Base-by-base conservation (phyloP, 2,329 filamentous ascomycete genomes). In the Cercospora citrullina region DNA sequence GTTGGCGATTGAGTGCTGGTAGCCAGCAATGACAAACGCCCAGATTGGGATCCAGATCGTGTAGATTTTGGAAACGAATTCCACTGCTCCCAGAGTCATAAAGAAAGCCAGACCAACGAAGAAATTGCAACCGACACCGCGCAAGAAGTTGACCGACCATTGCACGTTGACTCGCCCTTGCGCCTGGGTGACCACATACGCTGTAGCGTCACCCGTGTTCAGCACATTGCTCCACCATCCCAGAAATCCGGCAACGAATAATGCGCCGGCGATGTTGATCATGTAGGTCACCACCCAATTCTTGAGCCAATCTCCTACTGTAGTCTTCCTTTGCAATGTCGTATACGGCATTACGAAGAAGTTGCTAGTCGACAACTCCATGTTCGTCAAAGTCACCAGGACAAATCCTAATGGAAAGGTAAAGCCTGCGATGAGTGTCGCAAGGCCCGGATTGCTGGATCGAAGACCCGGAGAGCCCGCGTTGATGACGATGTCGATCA, bases 11-110 rank as follows among this genome's bases (percentile, higher is more conserved):
- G 63, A 71, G 61, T 76, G 75, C 23, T 76, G 71, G 30, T 73
- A 75, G 0, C 82, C 84, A 0, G 86, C 77, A 1, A 81, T 81
- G 8, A 72, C 74, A 60, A 76, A 75, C 4, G 71, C 64, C 60
- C 69, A 73, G 18, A 75, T 64, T 2, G 72, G 72, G 26, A 71
- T 69, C 74, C 74, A 76, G 33, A 76, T 74, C 31, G 66, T 64
- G 58, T 72, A 72, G 62, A 74, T 66, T 60, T 75, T 76, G 55
- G 70, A 72, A 9, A 74, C 66, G 36, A 69, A 68, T 4, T 76
- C 75, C 5, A 66, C 63, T 10, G 67, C 57, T 3, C 68, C 66
- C 6, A 69, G 62, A 4, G 71, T 65, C 6, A 74, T 67, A 51
- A 74, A 75, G 39, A 71, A 66, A 3, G 74, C 74, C 59, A 75